Base-by-base conservation (phyloP, 352 stramenopile species). In the Phytophthora pini region DNA sequence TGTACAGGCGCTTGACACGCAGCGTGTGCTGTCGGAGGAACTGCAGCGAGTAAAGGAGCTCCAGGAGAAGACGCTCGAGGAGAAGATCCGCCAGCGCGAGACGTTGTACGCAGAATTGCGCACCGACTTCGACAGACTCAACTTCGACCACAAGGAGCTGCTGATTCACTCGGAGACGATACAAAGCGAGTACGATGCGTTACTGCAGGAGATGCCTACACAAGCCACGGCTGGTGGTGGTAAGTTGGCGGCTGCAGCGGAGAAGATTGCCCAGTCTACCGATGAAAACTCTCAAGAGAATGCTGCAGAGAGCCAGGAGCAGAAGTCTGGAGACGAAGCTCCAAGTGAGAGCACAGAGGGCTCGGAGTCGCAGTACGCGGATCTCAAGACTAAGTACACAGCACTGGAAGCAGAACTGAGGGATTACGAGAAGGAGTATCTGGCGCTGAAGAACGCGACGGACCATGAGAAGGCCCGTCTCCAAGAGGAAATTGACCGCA, bases 71-170 rank as follows among this genome's bases (percentile, higher is more conserved):
- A 65, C 77, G 2, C 59, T 90, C 11, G 82, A 94, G 24, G 82
- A 93, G 39, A 87, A 86, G 26, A 69, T 90, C n/a, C 80, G 83
- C 13, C 77, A 89, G 50, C 79, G 62, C 12, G 84, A 92, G 34
- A 80, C 75, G 10, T 56, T 84, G 15, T 82, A 79, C 48, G 67
- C 69, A 5, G 79, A 94, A 50, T 36, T 93, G 39, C 76, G 77
- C 20, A 71, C 76, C 13, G 84, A 94, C 27, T 91, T 90, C 24
- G 86, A 94, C 26, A 72, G 82, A 24, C 72, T 94, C n/a, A 87
- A 78, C 45, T 94, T 92, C 48, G 84, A 96, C 53, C 82, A 93
- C 65, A 83, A 94, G 67, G 87, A 94, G 61, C 75, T 94, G 27
- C 61, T 79, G 11, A 93, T 92, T 50, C 87, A 94, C 55, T 77